A percentile compares a stretch with the other conserved stretches of the same genome.
phyloP scores from a whole-genome alignment of 106 monocot species.

The Narthecium ossifragum region DNA sequence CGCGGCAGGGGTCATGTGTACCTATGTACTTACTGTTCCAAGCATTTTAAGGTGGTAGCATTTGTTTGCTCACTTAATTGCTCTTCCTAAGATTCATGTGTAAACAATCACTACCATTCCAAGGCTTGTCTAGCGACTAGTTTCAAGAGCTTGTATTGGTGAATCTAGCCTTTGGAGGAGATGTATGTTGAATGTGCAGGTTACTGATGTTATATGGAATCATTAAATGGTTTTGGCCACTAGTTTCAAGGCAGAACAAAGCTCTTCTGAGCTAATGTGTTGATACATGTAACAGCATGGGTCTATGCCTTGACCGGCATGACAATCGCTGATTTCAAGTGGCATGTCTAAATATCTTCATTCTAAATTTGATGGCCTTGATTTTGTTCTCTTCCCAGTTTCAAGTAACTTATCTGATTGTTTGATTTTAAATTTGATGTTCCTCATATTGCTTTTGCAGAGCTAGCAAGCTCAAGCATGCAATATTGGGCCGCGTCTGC shows the following conservation, averaged over 20 bases:
- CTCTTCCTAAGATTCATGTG: too few species aligned
- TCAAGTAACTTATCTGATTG: not conserved
- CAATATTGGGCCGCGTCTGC: conserved; percentile 73
- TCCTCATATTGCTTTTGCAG: conserved; percentile 30
- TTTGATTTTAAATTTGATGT: conserved; percentile 1
- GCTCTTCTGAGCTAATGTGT: too few species aligned
- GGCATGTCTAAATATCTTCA: too few species aligned
- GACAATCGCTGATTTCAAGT: too few species aligned
- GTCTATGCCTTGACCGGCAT: too few species aligned
- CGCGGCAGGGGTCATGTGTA: not conserved
- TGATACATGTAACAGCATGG: too few species aligned
- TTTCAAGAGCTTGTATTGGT: not conserved
- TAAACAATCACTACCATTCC: not conserved
- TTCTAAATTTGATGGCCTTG: not conserved
- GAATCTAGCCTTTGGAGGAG: too few species aligned
- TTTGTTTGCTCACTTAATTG: not conserved
- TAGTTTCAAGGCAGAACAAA: too few species aligned
- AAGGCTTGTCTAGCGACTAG: not conserved
- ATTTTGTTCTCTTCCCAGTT: not conserved
- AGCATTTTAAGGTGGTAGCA: not conserved
- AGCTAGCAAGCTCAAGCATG: conserved; percentile 34
- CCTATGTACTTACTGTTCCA: not conserved
- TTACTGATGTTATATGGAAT: too few species aligned
- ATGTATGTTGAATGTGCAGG: too few species aligned
- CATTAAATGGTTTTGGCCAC: too few species aligned